These are phyloP conservation scores for Leccinum ochraceum DNA, from an alignment of 768 basidiomycete species.

Conservation along the genomic window DNA sequence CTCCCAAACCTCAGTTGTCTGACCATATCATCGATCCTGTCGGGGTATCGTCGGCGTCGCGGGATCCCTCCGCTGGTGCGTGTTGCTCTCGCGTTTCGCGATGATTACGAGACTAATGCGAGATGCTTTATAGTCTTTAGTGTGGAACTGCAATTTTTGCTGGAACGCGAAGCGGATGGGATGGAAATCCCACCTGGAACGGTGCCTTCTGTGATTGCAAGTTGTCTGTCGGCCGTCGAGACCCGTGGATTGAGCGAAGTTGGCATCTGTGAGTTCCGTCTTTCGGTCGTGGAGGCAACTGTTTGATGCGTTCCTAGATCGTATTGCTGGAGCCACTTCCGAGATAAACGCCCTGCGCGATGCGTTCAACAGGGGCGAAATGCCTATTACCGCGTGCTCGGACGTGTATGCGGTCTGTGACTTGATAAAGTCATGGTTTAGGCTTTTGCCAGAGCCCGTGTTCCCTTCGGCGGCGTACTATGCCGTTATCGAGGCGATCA, in stretches of 20 bases:
- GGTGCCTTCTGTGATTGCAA: slow-evolving; percentile 65
- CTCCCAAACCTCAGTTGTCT: slow-evolving; percentile 69
- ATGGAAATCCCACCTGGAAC: slow-evolving; percentile 53
- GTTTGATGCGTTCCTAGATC: slow-evolving; percentile 48
- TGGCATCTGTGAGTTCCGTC: slow-evolving; percentile 70
- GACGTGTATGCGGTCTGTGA: slow-evolving; percentile 87
- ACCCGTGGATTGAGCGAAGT: slow-evolving; percentile 74
- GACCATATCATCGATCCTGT: slow-evolving; percentile 73
- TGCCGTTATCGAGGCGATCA: slow-evolving; percentile 68
- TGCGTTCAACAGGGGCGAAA: slow-evolving; percentile 73
- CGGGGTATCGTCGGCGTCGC: slow-evolving; percentile 46
- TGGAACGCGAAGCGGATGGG: slow-evolving; percentile 62
- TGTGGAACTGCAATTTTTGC: slow-evolving; percentile 68
- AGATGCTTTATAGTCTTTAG: slow-evolving; percentile 57
- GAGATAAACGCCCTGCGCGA: slow-evolving; percentile 73
- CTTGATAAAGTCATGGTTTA: slow-evolving; percentile 84
- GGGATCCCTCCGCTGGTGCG: slow-evolving; percentile 77
- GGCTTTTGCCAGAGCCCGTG: slow-evolving; percentile 76
- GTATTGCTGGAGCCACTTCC: slow-evolving; percentile 74
- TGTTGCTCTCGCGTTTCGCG: slow-evolving; percentile 6
- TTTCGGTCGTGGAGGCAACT: neutral
- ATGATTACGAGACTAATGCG: slow-evolving; percentile 1
- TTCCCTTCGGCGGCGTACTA: slow-evolving; percentile 71
- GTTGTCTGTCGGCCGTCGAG: slow-evolving; percentile 72
- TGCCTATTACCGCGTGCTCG: slow-evolving; percentile 55